Base-by-base conservation (phyloP, 768 basidiomycete genomes). In the Tephrocybe rancida region DNA sequence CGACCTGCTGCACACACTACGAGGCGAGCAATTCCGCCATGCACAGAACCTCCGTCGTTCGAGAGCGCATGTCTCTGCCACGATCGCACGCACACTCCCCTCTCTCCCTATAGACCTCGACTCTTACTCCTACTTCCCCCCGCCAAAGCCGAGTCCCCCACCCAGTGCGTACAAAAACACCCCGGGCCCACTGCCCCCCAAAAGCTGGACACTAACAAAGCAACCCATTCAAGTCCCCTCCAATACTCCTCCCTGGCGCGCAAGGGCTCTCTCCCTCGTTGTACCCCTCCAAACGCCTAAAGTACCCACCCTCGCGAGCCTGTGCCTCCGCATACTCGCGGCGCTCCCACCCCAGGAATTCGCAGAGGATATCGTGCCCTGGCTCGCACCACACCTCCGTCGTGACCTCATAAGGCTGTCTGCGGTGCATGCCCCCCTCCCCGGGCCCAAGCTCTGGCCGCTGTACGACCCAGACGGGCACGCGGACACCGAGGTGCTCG, bases 21-120 rank as follows among this genome's bases (percentile, higher is more conserved):
- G 88, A 63, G 88, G 86, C 9, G 88, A 91, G 64, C 84, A 90
- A 38, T 88, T 85, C 53, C 77, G 87, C 48, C 88, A 80, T 56
- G 60, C 70, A 30, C 85, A 82, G 53, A 90, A 90, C 63, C 57
- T 80, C 5, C 75, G 55, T 38, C 62, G 69, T n/a, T 73, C 75
- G 27, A 66, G 67, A 13, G 50, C 63, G 5, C 70, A 74, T 41
- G 47, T 74, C 19, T 64, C 67, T 10, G 52, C 64, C 1, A 39
- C 64, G 53, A 55, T 65, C 54, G 55, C 50, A 16, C 55, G 34
- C 45, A 54, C 47, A 14, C 45, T 50, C 16, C 51, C 49, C 35
- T 52, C 48, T 18, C 57, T 59, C 19, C 59, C 54, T 13, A 50
- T 55, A 32, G 38, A 58, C 24, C 35, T 55, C 44, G 29, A 24